Evolutionary conservation across 73 alveolate species (phyloP).

Genomic region (Tetrahymena elliotti): DNA sequence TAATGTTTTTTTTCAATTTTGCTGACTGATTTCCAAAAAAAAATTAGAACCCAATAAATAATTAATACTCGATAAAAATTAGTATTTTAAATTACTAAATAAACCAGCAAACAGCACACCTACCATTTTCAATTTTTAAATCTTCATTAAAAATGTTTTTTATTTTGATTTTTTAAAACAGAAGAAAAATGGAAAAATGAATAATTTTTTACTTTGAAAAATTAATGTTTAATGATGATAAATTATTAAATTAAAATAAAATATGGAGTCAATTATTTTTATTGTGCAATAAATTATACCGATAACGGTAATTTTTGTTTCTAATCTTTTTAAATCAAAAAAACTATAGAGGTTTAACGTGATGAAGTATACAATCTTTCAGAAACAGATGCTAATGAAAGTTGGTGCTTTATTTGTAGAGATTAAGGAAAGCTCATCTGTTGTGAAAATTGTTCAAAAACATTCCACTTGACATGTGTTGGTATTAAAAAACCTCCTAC

Average conservation of each 20-base stretch:
- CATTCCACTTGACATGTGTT: slow-evolving; percentile 50
- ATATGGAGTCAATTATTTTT: neutral
- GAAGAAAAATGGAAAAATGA: neutral
- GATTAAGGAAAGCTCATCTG: slow-evolving; percentile 39
- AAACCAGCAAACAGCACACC: no score
- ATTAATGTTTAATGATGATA: no score
- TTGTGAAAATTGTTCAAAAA: slow-evolving; percentile 52
- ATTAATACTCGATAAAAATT: neutral
- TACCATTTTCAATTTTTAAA: neutral
- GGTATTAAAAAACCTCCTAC: slow-evolving; percentile 42
- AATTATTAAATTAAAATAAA: no score
- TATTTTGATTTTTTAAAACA: no score
- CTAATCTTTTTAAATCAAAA: neutral
- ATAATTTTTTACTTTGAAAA: no score
- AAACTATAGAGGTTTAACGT: neutral
- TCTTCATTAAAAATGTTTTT: no score
- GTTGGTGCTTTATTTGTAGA: neutral
- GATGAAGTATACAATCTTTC: neutral
- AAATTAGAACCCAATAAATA: neutral
- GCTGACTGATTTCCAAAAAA: neutral
- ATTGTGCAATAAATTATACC: neutral
- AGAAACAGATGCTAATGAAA: neutral
- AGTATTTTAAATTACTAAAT: neutral
- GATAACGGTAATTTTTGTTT: neutral
- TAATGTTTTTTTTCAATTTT: neutral